Evolutionary conservation across 1,284 basidiomycete genomes (phyloP).

Genomic region (Trichosporon sp.): DNA sequence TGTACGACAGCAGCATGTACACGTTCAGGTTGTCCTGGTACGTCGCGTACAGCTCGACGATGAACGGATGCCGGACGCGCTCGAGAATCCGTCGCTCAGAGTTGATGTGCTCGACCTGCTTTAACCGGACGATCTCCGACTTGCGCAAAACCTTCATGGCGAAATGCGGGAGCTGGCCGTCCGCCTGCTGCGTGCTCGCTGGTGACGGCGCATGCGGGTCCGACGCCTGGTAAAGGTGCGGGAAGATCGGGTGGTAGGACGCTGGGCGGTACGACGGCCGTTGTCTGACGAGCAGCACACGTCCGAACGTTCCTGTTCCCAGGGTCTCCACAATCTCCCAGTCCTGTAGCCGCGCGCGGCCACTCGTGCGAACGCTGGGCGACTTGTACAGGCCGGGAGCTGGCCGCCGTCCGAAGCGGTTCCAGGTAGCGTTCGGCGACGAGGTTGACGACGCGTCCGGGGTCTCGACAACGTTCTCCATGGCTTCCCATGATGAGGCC

Average conservation of each 20-base stretch:
- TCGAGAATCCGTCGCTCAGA: constrained; percentile 61
- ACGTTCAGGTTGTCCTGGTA: constrained; percentile 61
- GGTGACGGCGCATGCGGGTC: constrained; percentile 50
- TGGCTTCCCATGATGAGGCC: constrained; percentile 35
- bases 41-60: constrained; percentile 61
- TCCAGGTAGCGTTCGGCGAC: constrained; percentile 12
- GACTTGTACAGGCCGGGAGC: constrained; percentile 16
- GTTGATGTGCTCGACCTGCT: constrained; percentile 64
- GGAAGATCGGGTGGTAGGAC: constrained; percentile 57
- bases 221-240: constrained; percentile 49
- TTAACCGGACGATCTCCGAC: constrained; percentile 60
- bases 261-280: constrained; percentile 53
- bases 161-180: constrained; percentile 56
- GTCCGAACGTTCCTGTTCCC: constrained; percentile 58
- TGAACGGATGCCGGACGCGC: constrained; percentile 62
- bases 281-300: constrained; percentile 56
- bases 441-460: constrained; percentile 24
- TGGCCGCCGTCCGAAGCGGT: not conserved
- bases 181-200: constrained; percentile 49
- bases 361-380: constrained; percentile 26
- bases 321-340: constrained; percentile 58
- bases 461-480: constrained; percentile 34
- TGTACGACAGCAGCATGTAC: constrained; percentile 62
- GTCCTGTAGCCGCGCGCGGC: constrained; percentile 47
- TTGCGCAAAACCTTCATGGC: constrained; percentile 63